Percentiles rank a stretch among this genome's conserved stretches.
Evolutionary conservation across 768 basidiomycete species (phyloP).

Genomic region (Russula ochroleuca): DNA sequence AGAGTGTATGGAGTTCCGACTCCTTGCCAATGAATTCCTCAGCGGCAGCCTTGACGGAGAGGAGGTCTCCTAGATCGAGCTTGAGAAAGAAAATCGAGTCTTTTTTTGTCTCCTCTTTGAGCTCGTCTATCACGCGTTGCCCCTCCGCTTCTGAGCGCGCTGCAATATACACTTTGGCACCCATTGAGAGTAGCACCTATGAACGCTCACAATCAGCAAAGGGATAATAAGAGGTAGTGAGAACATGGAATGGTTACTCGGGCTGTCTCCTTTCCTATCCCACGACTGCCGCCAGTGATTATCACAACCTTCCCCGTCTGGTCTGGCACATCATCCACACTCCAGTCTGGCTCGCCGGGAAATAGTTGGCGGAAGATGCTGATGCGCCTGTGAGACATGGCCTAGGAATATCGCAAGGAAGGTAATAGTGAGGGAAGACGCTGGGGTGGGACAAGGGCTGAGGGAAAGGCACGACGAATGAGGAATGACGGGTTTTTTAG

Average conservation of each 20-base stretch:
- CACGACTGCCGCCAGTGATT: constrained; percentile 19
- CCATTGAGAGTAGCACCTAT: constrained; percentile 21
- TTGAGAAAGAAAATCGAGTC: constrained; percentile 4
- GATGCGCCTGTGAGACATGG: not conserved
- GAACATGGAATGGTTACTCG: not conserved
- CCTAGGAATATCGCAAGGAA: not conserved
- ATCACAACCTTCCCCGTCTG: constrained; percentile 20
- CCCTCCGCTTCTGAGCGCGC: constrained; percentile 6
- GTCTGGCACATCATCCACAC: constrained; percentile 16
- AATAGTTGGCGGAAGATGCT: constrained; percentile 9
- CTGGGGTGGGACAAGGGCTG: not conserved
- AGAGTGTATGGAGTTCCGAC: not conserved
- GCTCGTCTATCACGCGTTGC: constrained; percentile 3
- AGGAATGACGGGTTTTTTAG: not conserved
- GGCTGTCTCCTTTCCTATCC: constrained; percentile 24
- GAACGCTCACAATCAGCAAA: not conserved
- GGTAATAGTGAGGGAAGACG: not conserved
- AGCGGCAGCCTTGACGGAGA: constrained; percentile 1
- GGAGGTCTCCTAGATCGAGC: constrained; percentile 2
- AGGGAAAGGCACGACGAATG: not conserved
- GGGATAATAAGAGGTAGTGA: not conserved
- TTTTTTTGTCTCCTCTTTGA: constrained; percentile 16
- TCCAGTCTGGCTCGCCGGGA: constrained; percentile 18
- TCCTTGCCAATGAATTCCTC: constrained; percentile 16
- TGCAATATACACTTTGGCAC: constrained; percentile 26